These are phyloP conservation scores for Talaromyces proteolyticus DNA, from an alignment of 495 filamentous ascomycete genomes.

Conservation along the genomic window DNA sequence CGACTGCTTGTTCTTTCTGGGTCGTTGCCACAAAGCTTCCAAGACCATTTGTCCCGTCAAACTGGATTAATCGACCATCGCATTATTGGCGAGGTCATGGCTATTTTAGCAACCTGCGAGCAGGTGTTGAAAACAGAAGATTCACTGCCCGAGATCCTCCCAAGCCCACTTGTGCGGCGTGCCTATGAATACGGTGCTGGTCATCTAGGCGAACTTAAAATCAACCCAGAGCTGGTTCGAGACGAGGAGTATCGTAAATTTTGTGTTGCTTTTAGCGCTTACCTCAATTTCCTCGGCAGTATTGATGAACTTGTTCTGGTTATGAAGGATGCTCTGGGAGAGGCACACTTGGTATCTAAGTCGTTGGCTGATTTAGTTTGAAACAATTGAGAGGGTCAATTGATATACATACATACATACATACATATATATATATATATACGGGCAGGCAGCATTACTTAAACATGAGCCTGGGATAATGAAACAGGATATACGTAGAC, in stretches of 20 bases:
- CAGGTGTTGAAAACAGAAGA: slow-evolving; percentile 37
- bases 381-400: neutral
- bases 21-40: slow-evolving; percentile 24
- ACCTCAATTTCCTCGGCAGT: slow-evolving; percentile 27
- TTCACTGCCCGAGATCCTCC: slow-evolving; percentile 33
- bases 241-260: slow-evolving; percentile 33
- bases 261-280: slow-evolving; percentile 33
- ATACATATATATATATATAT: no score
- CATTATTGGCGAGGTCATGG: slow-evolving; percentile 36
- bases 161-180: slow-evolving; percentile 30
- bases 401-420: slow-evolving; percentile 23
- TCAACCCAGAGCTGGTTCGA: slow-evolving; percentile 23
- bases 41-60: slow-evolving; percentile 18
- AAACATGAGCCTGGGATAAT: no score
- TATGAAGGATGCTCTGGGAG: slow-evolving; percentile 33
- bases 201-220: slow-evolving; percentile 14
- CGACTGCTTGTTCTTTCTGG: slow-evolving; percentile 28
- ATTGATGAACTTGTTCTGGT: slow-evolving; percentile 38
- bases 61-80: slow-evolving; percentile 32
- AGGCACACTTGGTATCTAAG: slow-evolving; percentile 29
- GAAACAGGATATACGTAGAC: no score
- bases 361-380: slow-evolving; percentile 4
- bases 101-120: slow-evolving; percentile 30
- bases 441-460: no score
- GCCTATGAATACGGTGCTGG: slow-evolving; percentile 22